Percentiles rank a stretch among this genome's conserved stretches.
These are phyloP conservation scores for Pichia sp. DNA, from an alignment of 1,139 yeast genomes.

Conservation along the genomic window DNA sequence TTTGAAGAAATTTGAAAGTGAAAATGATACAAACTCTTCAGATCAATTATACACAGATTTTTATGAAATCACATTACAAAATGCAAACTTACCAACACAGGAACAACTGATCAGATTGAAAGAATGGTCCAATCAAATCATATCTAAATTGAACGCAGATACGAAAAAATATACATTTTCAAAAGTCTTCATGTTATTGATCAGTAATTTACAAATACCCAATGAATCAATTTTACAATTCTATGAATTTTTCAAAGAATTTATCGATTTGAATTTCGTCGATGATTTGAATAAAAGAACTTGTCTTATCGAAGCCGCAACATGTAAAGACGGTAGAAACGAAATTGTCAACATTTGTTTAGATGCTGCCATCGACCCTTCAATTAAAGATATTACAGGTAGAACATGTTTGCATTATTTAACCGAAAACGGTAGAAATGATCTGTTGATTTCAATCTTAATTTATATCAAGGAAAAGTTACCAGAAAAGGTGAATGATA, in stretches of 20 bases:
- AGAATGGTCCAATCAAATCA: constrained; percentile 32
- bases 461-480: constrained; percentile 8
- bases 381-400: constrained; percentile 64
- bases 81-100: constrained; percentile 27
- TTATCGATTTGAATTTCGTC: constrained; percentile 39
- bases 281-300: constrained; percentile 44
- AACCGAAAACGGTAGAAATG: constrained; percentile 63
- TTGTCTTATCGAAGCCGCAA: constrained; percentile 49
- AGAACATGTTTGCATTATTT: constrained; percentile 89
- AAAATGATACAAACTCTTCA: constrained; percentile 19
- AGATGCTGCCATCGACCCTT: constrained; percentile 34
- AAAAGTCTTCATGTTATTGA: constrained; percentile 61
- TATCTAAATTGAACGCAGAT: constrained; percentile 27
- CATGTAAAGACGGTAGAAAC: constrained; percentile 31
- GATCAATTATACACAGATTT: constrained; percentile 32
- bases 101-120: constrained; percentile 27
- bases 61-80: constrained; percentile 31
- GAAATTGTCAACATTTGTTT: constrained; percentile 37
- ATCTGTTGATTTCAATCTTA: constrained; percentile 46
- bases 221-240: constrained; percentile 48
- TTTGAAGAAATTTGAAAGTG: not conserved
- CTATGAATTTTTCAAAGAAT: constrained; percentile 42
- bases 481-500: constrained; percentile 9
- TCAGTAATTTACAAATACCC: constrained; percentile 50
- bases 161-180: constrained; percentile 37